Evolutionary conservation across 2,329 filamentous ascomycete species (phyloP), one percentile per base, ranked within the genome.

Genomic region (Graphium sp.): DNA sequence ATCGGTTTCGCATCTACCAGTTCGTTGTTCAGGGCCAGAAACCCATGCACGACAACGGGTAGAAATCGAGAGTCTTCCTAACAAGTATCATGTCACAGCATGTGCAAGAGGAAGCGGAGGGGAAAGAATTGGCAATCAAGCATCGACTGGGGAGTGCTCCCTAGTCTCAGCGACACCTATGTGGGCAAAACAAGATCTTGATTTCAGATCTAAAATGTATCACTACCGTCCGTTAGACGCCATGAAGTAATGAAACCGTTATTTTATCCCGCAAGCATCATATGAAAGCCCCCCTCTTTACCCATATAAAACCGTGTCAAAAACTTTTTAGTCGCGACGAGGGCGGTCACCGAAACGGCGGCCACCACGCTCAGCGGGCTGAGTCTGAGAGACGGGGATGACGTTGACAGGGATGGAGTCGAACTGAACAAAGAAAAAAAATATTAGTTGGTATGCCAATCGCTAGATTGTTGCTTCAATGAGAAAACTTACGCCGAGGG

Each of bases 401-500:
- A 95, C 83, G 65, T 91, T 94, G 77, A 93, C 83, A 57, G 87
- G 80, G 60, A 98, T 85, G 45, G 74, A 74, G 63, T 98, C 89
- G 70, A 98, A 98, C 85, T 94, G 48, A 37, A 44, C 26, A 25
- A 37, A 44, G 29, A 25, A 21, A 35, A 18, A 7, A 12, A n/a
- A 3, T 15, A 11, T 14, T 18, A 34, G 43, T 57, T 38, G 58
- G 47, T 24, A 30, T 34, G 7, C 5, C n/a, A n/a, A 16, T 11
- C 13, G 28, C 32, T 29, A 35, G 28, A 21, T 16, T 17, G 8
- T 6, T 15, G 10, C 22, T 13, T 4, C n/a, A 29, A 18, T 3
- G 6, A 10, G 7, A 24, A 22, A 49, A 85, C 85, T 50, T 87
- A 94, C 85, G 61, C 89, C 89, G 50, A 98, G 73, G 71, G 78